Conservation (phyloP, 192 early-diverging fungal species). For the Helicostylum pulchrum region DNA sequence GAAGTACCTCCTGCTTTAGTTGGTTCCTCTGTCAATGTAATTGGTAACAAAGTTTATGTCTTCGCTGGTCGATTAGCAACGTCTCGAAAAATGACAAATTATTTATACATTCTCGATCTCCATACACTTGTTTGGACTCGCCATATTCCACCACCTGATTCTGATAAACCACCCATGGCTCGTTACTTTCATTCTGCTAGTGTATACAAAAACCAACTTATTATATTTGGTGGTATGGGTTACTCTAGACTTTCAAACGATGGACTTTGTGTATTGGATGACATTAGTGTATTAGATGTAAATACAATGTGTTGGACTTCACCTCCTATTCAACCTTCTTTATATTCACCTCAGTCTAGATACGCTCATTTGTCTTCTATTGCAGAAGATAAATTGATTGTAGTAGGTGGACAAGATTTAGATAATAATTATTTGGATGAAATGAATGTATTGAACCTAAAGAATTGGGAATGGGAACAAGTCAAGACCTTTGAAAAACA, state of each 20-base stretch:
- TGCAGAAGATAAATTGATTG: slow-evolving; percentile 57
- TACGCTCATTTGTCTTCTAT: slow-evolving; percentile 79
- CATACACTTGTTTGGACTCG: slow-evolving; percentile 59
- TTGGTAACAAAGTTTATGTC: slow-evolving; percentile 60
- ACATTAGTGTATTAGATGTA: slow-evolving; percentile 67
- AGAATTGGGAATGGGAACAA: slow-evolving; percentile 61
- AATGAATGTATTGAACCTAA: slow-evolving; percentile 74
- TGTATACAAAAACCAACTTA: slow-evolving; percentile 60
- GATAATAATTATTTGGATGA: slow-evolving; percentile 75
- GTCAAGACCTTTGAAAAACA: slow-evolving; percentile 68
- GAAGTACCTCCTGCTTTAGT: slow-evolving; percentile 77
- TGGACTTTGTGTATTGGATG: slow-evolving; percentile 63
- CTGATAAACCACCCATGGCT: slow-evolving; percentile 44
- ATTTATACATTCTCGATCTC: slow-evolving; percentile 66
- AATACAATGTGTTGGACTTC: slow-evolving; percentile 63
- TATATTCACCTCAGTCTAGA: slow-evolving; percentile 46
- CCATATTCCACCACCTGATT: slow-evolving; percentile 28
- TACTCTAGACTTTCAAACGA: slow-evolving; percentile 52
- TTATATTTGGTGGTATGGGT: slow-evolving; percentile 83
- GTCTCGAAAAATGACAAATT: slow-evolving; percentile 68
- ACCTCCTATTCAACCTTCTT: slow-evolving; percentile 41
- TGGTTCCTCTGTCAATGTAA: slow-evolving; percentile 66
- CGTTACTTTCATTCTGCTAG: slow-evolving; percentile 80
- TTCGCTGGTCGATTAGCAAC: slow-evolving; percentile 73
- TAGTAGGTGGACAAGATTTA: slow-evolving; percentile 78